These are phyloP conservation scores for Quercus phellos DNA, from an alignment of 331 rosid species.

Conservation along the genomic window DNA sequence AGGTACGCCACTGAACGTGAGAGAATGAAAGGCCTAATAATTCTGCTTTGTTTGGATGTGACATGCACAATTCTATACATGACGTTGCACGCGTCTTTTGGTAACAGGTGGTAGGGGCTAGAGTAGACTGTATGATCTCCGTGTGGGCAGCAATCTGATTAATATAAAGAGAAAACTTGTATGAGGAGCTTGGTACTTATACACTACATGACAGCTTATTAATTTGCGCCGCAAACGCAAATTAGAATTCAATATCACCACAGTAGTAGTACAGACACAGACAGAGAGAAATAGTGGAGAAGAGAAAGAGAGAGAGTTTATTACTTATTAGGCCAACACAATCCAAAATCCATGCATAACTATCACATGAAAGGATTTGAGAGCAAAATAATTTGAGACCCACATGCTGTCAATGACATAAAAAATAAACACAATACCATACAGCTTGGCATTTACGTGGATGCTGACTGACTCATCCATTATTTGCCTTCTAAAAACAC, in stretches of 20 bases:
- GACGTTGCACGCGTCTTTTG: conserved; percentile 10
- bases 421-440: not conserved
- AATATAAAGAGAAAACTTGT: conserved; percentile 20
- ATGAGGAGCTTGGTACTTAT: not conserved
- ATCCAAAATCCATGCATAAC: conserved; percentile 7
- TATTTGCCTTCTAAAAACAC: conserved; percentile 17
- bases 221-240: conserved; percentile 24
- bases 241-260: not conserved
- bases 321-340: not conserved
- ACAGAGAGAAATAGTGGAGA: not conserved
- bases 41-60: conserved; percentile 14
- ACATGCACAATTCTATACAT: not conserved
- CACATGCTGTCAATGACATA: conserved; percentile 4
- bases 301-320: not conserved
- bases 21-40: not conserved
- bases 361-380: conserved; percentile 5
- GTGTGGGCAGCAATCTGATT: not conserved
- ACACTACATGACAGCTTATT: not conserved
- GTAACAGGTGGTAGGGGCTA: conserved; percentile 7
- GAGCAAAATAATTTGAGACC: not conserved
- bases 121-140: not conserved
- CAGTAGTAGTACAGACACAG: not conserved
- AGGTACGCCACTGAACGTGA: too few species aligned
- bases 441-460: conserved; percentile 24
- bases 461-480: conserved; percentile 17